Evolutionary conservation across 2,329 filamentous ascomycete species (phyloP), one percentile per base, ranked within the genome.

Genomic region (Tolypocladium capitatum): DNA sequence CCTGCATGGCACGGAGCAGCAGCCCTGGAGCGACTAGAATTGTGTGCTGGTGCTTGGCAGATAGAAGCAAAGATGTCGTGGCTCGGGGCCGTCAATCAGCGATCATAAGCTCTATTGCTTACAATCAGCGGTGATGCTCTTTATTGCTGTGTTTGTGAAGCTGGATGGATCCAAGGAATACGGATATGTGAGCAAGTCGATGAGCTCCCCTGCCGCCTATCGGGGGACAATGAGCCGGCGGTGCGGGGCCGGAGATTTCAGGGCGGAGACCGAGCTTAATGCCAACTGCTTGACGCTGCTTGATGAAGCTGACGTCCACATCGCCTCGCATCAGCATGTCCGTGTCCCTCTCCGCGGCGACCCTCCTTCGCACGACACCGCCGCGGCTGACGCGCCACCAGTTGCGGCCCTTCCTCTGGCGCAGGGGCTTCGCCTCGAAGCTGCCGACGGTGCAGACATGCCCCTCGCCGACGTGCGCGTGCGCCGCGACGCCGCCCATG

Each of bases 381-480:
- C 28, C 36, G 27, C 34, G 34, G 36, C 28, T 33, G 28, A 27
- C 35, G 42, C 21, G 18, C n/a, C 18, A 34, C 9, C 38, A n/a
- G 11, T 41, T 42, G 38, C 56, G 27, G 48, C 53, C 27, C 56
- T 51, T 13, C 51, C 56, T 16, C 5, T 42, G 38, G 38, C 24
- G 38, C 24, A 28, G 38, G 38, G 16, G 8, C 38, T 30, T 42
- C 24, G 38, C 38, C 24, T 27, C 38, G 20, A 56, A 64, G 14
- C 71, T 75, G 47, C 65, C 67, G 10, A 74, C 68, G 0, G 67
- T 77, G 30, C 56, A 65, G 48, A 67, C 69, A 46, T 95, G 89
- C 60, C 89, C 90, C 2, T 73, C 80, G 33, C 80, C 88, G 53
- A 86, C 80, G 53, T 95, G 89, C 66, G 64, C 73, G 13, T 95